Percentiles rank a stretch among this genome's conserved stretches.
Conservation (phyloP, 495 filamentous ascomycete genomes). For the Aspergillus ellipticus region DNA sequence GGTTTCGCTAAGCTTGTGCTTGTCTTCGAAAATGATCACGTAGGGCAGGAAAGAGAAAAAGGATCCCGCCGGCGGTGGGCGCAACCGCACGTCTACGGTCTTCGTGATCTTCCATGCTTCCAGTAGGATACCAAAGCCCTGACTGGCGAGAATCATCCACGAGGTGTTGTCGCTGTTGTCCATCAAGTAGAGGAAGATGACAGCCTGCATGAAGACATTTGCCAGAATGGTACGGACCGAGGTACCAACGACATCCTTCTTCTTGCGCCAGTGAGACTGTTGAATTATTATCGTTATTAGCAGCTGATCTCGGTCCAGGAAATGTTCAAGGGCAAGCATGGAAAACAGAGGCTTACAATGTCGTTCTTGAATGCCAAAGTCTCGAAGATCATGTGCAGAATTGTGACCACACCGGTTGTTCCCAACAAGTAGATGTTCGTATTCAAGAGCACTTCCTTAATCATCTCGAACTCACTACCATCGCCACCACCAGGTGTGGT, state of each 20-base stretch:
- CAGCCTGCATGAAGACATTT: conserved; percentile 94
- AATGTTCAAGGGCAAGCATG: not conserved
- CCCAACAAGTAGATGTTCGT: conserved; percentile 88
- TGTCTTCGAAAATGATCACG: conserved; percentile 86
- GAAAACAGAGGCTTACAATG: conserved; percentile 51
- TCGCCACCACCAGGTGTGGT: conserved; percentile 64
- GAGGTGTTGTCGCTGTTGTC: conserved; percentile 97
- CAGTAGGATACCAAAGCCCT: conserved; percentile 88
- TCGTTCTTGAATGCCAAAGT: conserved; percentile 96
- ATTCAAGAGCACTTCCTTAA: conserved; percentile 91
- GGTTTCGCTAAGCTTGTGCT: conserved; percentile 90
- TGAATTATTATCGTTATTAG: conserved; percentile 15
- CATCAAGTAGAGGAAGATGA: conserved; percentile 97
- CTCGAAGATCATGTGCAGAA: conserved; percentile 94
- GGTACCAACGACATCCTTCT: conserved; percentile 97
- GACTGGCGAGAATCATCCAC: conserved; percentile 96
- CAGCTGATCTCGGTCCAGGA: not conserved
- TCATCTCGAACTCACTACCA: conserved; percentile 85
- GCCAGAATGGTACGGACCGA: conserved; percentile 93
- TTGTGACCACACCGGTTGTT: conserved; percentile 76
- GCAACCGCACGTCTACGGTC: conserved; percentile 83
- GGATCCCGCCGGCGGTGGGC: conserved; percentile 57
- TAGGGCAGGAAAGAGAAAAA: conserved; percentile 77
- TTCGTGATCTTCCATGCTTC: conserved; percentile 99
- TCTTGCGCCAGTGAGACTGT: conserved; percentile 89